Evolutionary conservation across 192 early-diverging fungal genomes (phyloP).

Genomic region (Jimgerdemannia flammicorona): DNA sequence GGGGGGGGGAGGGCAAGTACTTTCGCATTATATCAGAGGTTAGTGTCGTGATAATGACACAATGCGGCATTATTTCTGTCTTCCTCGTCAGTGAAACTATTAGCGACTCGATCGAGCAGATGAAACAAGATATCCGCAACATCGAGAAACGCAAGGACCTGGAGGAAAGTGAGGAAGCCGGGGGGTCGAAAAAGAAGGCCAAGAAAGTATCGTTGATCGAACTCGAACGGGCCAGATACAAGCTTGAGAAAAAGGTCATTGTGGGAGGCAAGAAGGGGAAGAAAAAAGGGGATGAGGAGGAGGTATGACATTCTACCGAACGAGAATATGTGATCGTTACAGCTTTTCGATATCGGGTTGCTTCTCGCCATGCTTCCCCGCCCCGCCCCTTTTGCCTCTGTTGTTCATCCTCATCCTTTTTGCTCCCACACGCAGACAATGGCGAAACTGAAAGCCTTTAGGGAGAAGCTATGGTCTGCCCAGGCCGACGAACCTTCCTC

Average conservation of each 20-base stretch:
- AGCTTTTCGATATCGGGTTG: no score
- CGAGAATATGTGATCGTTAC: no score
- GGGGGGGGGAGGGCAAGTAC: no score
- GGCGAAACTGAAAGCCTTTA: constrained; percentile 53
- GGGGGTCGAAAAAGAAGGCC: constrained; percentile 30
- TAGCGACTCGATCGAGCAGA: constrained; percentile 56
- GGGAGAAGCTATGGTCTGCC: constrained; percentile 39
- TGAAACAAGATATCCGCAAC: constrained; percentile 63
- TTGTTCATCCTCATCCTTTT: no score
- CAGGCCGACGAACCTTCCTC: constrained; percentile 1
- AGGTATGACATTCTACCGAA: no score
- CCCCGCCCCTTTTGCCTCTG: no score
- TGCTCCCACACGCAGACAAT: constrained; percentile 4
- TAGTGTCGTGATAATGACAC: no score
- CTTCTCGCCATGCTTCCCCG: no score
- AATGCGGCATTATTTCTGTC: neutral
- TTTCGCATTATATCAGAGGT: constrained; percentile 11
- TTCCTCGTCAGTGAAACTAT: constrained; percentile 19
- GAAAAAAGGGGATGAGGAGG: no score
- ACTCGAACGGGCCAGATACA: constrained; percentile 45
- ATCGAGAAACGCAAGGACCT: constrained; percentile 37
- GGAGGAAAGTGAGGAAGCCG: constrained; percentile 20
- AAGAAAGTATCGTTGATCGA: constrained; percentile 40
- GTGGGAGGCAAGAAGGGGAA: no score
- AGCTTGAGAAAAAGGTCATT: constrained; percentile 25